Evolutionary conservation across 495 filamentous ascomycete genomes (phyloP).

Genomic region (Daldinia grandis): DNA sequence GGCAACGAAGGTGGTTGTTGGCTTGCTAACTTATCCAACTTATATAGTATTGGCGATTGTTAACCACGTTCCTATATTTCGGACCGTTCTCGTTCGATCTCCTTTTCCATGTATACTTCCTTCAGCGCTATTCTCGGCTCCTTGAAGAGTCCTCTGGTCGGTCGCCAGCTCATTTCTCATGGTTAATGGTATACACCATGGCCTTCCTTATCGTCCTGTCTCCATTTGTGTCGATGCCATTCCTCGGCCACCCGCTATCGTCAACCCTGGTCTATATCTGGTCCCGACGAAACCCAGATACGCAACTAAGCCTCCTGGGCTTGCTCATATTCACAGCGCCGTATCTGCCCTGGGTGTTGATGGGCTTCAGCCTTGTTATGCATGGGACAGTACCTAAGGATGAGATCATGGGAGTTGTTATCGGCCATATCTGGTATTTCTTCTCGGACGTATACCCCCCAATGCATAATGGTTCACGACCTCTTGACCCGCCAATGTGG

Average conservation of each 20-base stretch:
- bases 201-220: conserved; percentile 79
- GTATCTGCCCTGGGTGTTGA: conserved; percentile 95
- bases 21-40: conserved; percentile 18
- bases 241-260: conserved; percentile 88
- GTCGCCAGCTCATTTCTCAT: conserved; percentile 91
- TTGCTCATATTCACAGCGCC: conserved; percentile 91
- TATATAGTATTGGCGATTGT: conserved; percentile 87
- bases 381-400: conserved; percentile 92
- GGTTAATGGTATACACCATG: conserved; percentile 88
- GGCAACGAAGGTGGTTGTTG: background rate
- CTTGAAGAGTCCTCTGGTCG: conserved; percentile 92
- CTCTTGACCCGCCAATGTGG: conserved; percentile 89
- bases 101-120: conserved; percentile 98
- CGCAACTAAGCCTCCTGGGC: conserved; percentile 88
- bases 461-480: conserved; percentile 82
- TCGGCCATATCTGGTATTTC: conserved; percentile 98
- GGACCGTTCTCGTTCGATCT: conserved; percentile 93
- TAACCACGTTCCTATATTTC: conserved; percentile 97
- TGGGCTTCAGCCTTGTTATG: conserved; percentile 85
- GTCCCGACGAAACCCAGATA: conserved; percentile 93
- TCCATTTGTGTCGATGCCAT: conserved; percentile 85
- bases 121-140: conserved; percentile 93
- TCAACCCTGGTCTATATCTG: conserved; percentile 98
- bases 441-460: conserved; percentile 96
- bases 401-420: conserved; percentile 90